A percentile compares a stretch with the other conserved stretches of the same genome.
Conservation (phyloP, 129 eudicot species). For the Lactuca sativa region DNA sequence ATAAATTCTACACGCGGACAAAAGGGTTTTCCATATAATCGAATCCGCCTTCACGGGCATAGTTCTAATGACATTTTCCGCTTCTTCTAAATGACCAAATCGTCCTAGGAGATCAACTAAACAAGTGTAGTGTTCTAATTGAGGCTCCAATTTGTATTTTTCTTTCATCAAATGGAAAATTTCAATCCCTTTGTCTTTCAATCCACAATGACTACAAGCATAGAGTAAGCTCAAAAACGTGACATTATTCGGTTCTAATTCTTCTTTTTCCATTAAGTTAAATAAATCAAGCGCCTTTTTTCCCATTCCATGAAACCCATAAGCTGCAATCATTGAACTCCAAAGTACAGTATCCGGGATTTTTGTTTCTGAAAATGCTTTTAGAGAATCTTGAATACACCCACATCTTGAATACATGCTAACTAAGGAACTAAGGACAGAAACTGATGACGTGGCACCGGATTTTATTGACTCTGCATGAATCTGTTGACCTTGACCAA, state of each 20-base stretch:
- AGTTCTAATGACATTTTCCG: slow-evolving; percentile 57
- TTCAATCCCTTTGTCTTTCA: slow-evolving; percentile 73
- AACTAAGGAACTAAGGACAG: slow-evolving; percentile 65
- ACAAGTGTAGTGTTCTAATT: slow-evolving; percentile 73
- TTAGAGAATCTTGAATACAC: slow-evolving; percentile 65
- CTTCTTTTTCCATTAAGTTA: slow-evolving; percentile 54
- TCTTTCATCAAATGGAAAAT: slow-evolving; percentile 54
- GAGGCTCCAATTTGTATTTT: slow-evolving; percentile 58
- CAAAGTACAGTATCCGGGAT: slow-evolving; percentile 56
- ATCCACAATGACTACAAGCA: slow-evolving; percentile 85
- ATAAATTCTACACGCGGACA: slow-evolving; percentile 74
- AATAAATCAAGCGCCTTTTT: slow-evolving; percentile 61
- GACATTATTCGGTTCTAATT: slow-evolving; percentile 56
- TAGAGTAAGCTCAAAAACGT: slow-evolving; percentile 87
- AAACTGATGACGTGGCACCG: slow-evolving; percentile 45
- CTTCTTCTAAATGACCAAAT: slow-evolving; percentile 70
- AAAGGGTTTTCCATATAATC: slow-evolving; percentile 74
- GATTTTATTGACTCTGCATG: slow-evolving; percentile 74
- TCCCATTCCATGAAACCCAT: slow-evolving; percentile 90
- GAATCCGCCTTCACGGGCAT: slow-evolving; percentile 75
- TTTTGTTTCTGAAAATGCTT: slow-evolving; percentile 53
- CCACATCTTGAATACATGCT: slow-evolving; percentile 95
- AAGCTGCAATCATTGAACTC: slow-evolving; percentile 79
- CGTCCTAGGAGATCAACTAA: slow-evolving; percentile 84
- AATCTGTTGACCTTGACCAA: slow-evolving; percentile 96